phyloP scores from a whole-genome alignment of 495 filamentous ascomycete genomes.

The Entonaema liquescens region DNA sequence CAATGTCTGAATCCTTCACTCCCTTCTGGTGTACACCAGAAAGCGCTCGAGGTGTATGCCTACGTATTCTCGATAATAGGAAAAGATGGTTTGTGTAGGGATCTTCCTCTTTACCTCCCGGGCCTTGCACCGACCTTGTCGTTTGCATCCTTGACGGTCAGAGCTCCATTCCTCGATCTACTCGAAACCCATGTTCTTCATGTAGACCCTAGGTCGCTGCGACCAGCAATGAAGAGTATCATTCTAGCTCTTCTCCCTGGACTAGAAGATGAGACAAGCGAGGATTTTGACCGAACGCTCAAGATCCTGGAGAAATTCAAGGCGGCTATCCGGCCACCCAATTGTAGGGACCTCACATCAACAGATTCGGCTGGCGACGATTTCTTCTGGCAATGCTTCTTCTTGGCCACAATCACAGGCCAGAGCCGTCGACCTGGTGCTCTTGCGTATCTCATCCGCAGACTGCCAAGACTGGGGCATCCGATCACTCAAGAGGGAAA shows the following conservation, averaged over 20 bases:
- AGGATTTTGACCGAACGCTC: conserved; percentile 92
- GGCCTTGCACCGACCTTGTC: conserved; percentile 87
- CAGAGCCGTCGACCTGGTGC: conserved; percentile 83
- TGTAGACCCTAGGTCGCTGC: conserved; percentile 72
- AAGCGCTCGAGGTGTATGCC: conserved; percentile 90
- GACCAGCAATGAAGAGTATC: conserved; percentile 88
- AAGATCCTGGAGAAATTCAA: conserved; percentile 81
- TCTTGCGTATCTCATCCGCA: conserved; percentile 81
- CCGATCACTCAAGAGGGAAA: conserved; percentile 44
- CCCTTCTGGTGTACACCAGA: conserved; percentile 98
- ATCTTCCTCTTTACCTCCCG: conserved; percentile 87
- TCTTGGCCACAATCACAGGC: conserved; percentile 90
- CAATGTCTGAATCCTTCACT: conserved; percentile 94
- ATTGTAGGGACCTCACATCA: conserved; percentile 58
- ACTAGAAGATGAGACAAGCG: conserved; percentile 93
- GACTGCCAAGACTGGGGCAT: conserved; percentile 75
- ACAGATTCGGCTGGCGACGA: conserved; percentile 72
- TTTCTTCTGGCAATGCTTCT: conserved; percentile 99
- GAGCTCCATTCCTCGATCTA: conserved; percentile 82
- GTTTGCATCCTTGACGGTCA: conserved; percentile 90
- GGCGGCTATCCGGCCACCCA: conserved; percentile 64
- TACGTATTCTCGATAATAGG: conserved; percentile 85
- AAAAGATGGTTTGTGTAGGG: conserved; percentile 76
- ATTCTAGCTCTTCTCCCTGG: conserved; percentile 87
- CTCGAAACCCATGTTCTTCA: conserved; percentile 81